Evolutionary conservation across 1,284 basidiomycete species (phyloP).

Genomic region (Sanghuangporus weigelae): DNA sequence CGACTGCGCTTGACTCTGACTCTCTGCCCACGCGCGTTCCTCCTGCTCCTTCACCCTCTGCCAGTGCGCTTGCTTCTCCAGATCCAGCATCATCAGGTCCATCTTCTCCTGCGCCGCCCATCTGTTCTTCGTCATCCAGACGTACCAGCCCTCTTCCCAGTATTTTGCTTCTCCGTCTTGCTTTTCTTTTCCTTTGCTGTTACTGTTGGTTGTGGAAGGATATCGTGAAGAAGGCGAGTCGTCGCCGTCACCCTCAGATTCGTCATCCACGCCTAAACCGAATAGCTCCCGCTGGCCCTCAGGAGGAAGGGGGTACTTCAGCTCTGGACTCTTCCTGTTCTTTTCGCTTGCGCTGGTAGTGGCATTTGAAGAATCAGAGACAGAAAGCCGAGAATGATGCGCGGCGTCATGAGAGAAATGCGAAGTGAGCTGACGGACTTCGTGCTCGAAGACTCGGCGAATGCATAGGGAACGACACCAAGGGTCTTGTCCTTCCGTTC

Average conservation of each 20-base stretch:
- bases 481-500: slow-evolving; percentile 50
- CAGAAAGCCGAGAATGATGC: not conserved
- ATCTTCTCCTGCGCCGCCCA: slow-evolving; percentile 52
- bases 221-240: not conserved
- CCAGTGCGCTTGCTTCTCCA: slow-evolving; percentile 45
- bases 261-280: not conserved
- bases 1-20: not conserved
- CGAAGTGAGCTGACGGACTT: slow-evolving; percentile 53
- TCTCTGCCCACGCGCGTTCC: slow-evolving; percentile 38
- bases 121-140: slow-evolving; percentile 57
- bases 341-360: not conserved
- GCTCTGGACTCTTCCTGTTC: not conserved
- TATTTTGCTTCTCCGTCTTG: slow-evolving; percentile 33
- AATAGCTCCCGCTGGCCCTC: slow-evolving; percentile 47
- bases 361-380: not conserved
- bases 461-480: slow-evolving; percentile 64
- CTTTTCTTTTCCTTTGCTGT: slow-evolving; percentile 15
- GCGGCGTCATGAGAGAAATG: slow-evolving; percentile 25
- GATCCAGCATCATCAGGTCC: slow-evolving; percentile 50
- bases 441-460: slow-evolving; percentile 67
- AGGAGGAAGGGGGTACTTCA: slow-evolving; percentile 50
- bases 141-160: slow-evolving; percentile 72
- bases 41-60: slow-evolving; percentile 36
- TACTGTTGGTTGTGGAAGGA: not conserved
- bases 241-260: not conserved